Base-by-base conservation (phyloP, 371 early-diverging fungal genomes). In the Circinella minor region DNA sequence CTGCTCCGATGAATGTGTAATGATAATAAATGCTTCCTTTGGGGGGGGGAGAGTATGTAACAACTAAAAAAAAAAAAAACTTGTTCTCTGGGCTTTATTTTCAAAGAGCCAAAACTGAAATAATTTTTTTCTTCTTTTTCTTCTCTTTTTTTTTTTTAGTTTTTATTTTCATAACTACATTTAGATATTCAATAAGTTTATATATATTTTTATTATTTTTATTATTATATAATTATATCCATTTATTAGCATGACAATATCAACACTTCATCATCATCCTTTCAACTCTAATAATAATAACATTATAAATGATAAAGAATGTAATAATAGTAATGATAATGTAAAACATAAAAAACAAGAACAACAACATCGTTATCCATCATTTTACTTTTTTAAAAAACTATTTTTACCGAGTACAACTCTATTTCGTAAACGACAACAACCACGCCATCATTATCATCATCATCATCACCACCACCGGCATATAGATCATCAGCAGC, bases 381-480 rank as follows among this genome's bases (percentile, higher is more conserved):
- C 57, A 27, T 34, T 57, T 57, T 57, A 57, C 14, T 57, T 57
- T 57, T n/a, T 57, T n/a, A 57, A 34, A 57, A 57, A 57, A 27
- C 14, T 57, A n/a, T 34, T 57, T n/a, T 57, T 57, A 13, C 36
- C 57, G 34, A 34, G 34, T 34, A 10, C 57, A 34, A 57, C 27
- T 20, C 0, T 57, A 10, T 57, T 57, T 27, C 57, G 57, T n/a
- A 57, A 57, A 34, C 20, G 57, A 57, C 57, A 20, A 18, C 57
- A 11, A 43, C 6, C 27, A 7, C 27, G n/a, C 36, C 57, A 57
- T 57, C 57, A 57, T 57, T 27, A 57, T 1, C 15, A 51, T 15
- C 51, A 5, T 17, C 15, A 57, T 57, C 6, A 57, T 34, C 57
- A 57, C 14, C 6, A 57, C 4, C 57, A 57, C 14, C 15, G 15